These are phyloP conservation scores for Coemansia sp. DNA, from an alignment of 192 early-diverging fungal species.

Conservation along the genomic window DNA sequence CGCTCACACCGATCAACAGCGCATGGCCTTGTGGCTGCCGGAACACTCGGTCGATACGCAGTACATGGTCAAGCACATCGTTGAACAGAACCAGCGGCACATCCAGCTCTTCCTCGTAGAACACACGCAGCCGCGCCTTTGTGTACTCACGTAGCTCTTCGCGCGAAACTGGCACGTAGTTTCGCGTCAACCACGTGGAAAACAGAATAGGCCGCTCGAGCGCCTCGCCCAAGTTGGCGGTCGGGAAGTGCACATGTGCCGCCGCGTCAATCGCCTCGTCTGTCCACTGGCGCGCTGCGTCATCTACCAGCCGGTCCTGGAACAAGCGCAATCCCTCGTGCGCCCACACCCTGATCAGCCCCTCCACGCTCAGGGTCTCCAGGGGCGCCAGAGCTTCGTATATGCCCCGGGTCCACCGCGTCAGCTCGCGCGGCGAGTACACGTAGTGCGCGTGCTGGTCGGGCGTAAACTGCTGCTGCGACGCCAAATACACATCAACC, in stretches of 20 bases:
- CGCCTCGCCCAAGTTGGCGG: constrained; percentile 64
- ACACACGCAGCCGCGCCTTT: constrained; percentile 91
- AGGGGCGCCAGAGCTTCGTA: constrained; percentile 88
- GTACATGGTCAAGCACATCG: constrained; percentile 95
- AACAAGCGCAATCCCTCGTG: constrained; percentile 97
- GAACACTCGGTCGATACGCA: constrained; percentile 98
- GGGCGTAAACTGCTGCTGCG: constrained; percentile 90
- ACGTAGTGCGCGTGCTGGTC: constrained; percentile 99
- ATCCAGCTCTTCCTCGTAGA: constrained; percentile 99
- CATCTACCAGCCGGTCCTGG: constrained; percentile 94
- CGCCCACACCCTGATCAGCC: constrained; percentile 93
- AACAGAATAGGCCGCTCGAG: constrained; percentile 90
- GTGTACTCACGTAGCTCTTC: constrained; percentile 91
- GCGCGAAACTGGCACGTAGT: constrained; percentile 86
- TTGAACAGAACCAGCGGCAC: constrained; percentile 96
- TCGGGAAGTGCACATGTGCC: constrained; percentile 87
- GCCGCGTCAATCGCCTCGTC: constrained; percentile 80
- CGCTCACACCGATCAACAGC: constrained; percentile 96
- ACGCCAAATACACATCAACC: constrained; percentile 92
- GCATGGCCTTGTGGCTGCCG: constrained; percentile 97
- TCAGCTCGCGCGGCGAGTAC: constrained; percentile 99
- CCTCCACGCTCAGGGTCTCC: constrained; percentile 78
- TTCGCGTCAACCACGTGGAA: constrained; percentile 95
- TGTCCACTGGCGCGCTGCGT: constrained; percentile 89
- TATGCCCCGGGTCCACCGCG: constrained; percentile 97